Evolutionary conservation across 805 yeast genomes (phyloP).

Genomic region (Myxozyma monticola): DNA sequence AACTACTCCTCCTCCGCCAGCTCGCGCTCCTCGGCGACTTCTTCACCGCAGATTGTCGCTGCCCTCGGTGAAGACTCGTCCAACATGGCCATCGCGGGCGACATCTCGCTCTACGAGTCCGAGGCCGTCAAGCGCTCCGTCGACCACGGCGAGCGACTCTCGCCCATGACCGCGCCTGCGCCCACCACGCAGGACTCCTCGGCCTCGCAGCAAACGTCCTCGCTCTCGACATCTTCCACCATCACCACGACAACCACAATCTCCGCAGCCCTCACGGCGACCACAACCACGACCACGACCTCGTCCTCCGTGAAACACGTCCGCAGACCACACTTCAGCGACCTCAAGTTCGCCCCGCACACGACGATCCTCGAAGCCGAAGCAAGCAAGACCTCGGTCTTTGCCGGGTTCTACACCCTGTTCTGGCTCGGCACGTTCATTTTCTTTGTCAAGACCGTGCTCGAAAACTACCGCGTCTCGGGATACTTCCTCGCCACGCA

Average conservation of each 20-base stretch:
- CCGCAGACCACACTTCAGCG: conserved; percentile 55
- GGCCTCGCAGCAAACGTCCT: background rate
- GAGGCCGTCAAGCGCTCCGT: too few species aligned
- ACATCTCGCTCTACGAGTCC: too few species aligned
- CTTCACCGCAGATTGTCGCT: too few species aligned
- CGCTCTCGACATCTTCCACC: background rate
- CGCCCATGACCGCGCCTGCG: too few species aligned
- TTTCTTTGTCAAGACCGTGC: conserved; percentile 52
- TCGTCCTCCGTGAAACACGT: background rate
- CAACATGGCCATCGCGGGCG: too few species aligned
- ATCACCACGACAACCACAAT: background rate
- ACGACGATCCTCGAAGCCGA: conserved; percentile 57
- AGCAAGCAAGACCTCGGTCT: conserved; percentile 44
- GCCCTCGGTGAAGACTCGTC: too few species aligned
- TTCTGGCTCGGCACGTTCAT: conserved; percentile 71
- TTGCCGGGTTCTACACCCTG: conserved; percentile 78
- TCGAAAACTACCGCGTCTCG: conserved; percentile 52
- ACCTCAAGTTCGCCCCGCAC: conserved; percentile 48
- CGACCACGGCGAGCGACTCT: too few species aligned
- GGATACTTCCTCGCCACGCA: conserved; percentile 53
- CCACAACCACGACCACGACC: background rate
- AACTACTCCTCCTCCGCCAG: too few species aligned
- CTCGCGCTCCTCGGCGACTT: too few species aligned
- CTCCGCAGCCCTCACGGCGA: background rate
- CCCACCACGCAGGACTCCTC: background rate